Evolutionary conservation across 352 stramenopile genomes (phyloP), one percentile per base, ranked within the genome.

Genomic region (Globisporangium nunn): DNA sequence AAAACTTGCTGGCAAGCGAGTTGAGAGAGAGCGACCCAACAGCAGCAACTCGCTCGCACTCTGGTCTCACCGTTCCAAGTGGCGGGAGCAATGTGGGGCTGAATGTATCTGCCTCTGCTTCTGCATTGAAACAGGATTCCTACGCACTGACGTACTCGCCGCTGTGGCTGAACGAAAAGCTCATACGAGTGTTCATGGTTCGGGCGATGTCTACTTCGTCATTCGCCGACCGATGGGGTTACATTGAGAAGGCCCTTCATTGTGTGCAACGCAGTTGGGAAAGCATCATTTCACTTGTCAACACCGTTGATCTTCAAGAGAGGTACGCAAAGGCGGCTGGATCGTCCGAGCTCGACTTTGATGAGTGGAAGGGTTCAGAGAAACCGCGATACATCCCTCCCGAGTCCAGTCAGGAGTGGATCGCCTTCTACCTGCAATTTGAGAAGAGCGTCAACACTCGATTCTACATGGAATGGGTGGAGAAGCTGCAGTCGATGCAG

Each of bases 91-190:
- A 14, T 28, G 31, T 4, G 8, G 28, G 28, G n/a, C 53, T 53
- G 15, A n/a, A 23, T 15, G n/a, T 43, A 2, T 48, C 58, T 4
- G 29, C 15, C 7, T 37, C 47, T n/a, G 30, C 35, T n/a, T 30
- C 41, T 45, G 45, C 30, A 51, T 17, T 69, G 35, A 44, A 58
- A 7, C 40, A 58, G 29, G 35, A 41, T 8, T 12, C 33, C 18
- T 44, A 61, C 15, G 15, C 8, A 2, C 40, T 45, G 35, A 46
- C 45, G 31, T 75, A 80, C 31, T 72, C 76, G 0, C 53, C 59
- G 2, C 50, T 88, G 0, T 91, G 78, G 78, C 72, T 70, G 55
- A 64, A 64, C 30, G 81, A 91, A 48, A 85, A 87, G 39, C 68
- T 83, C 14, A 45, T 91, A 54, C 71, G 77, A 0, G 52, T 74